Base-by-base conservation (phyloP, 345 rosid species). In the Eucalyptus sp. region DNA sequence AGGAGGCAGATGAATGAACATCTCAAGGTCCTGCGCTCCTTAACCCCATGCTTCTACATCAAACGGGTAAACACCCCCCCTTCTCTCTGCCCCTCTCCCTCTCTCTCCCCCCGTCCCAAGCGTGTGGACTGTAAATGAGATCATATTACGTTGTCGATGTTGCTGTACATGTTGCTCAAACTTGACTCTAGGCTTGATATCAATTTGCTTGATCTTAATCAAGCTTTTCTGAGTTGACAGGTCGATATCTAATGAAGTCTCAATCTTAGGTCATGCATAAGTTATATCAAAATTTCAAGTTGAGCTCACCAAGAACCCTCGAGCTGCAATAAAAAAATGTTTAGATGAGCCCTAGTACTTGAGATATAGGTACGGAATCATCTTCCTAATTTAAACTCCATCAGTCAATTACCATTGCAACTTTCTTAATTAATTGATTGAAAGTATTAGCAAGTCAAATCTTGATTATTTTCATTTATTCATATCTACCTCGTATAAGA, bases 1-100 rank as follows among this genome's bases (percentile, higher is more conserved):
- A 96, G 99, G 92, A 95, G 94, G 85, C 99, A 96, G 93, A 97
- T 96, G 98, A 96, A 97, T 84, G 99, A 97, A 37, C 95, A 97
- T 90, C 98, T 97, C 95, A 96, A 94, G 90, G 94, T 96, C 54
- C 92, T 97, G 90, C 96, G 98, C 68, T 96, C 99, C 89, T 90
- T 96, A 87, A 97, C 99, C 87, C 99, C 99, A 87, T 95, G 94
- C 91, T 96, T 96, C 95, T 97, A 96, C 87, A 95, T 96, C 94
- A 96, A 95, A 94, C 93, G 97, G 96, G 99, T 97, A 95, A 54
- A 8, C 18, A 18, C 16, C n/a, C 16, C 37, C 22, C 43, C 4
- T 87, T 44, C 33, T 50, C 50, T 48, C 54, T 64, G 18, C 31
- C 33, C 31, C 71, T 29, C 37, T 64, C 76, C 17, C 76, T 64